Base-by-base conservation (phyloP, 352 stramenopile species). In the Phytophthora palmivora region DNA sequence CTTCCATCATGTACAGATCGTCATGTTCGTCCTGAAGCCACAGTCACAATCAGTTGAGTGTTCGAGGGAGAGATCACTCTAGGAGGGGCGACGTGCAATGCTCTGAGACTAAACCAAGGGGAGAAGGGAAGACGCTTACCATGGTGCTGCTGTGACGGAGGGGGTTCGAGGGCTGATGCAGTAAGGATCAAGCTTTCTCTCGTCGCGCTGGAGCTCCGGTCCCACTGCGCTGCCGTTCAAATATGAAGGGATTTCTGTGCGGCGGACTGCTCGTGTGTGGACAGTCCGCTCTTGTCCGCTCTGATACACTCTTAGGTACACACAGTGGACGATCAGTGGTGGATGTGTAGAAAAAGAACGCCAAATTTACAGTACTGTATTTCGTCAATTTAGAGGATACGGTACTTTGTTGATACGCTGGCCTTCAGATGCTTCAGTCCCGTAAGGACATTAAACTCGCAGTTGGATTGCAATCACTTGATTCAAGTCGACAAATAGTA, bases 1-100 rank as follows among this genome's bases (percentile, higher is more conserved):
- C 71, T 32, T 80, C 75, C 57, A 75, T 63, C 18, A 72, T 54
- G 67, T 84, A 79, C 42, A 78, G 63, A 55, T 75, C 70, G 52
- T 79, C 58, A 58, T 53, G 77, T 4, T 84, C 77, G 61, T 82
- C 67, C 78, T 87, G 36, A 37, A 33, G 24, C 24, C 30, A 34
- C 3, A 59, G 16, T 46, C 14, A 47, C 30, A 22, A 34, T n/a
- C 32, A 24, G 30, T 6, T 8, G 18, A 50, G 15, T 16, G 58
- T 66, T 66, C 58, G 56, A 21, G 34, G 22, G n/a, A n/a, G 41
- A 37, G 16, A n/a, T 36, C 19, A 26, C 8, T 10, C 24, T 9
- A 11, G 61, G 22, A 49, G n/a, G 30, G 41, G 28, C 28, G 4
- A 44, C 11, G 24, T 46, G 26, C 42, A 56, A 37, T 53, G 21